Percentiles rank a stretch among this genome's conserved stretches.
Evolutionary conservation across 257 asterid species (phyloP).

Genomic region (Penstemon barbatus): DNA sequence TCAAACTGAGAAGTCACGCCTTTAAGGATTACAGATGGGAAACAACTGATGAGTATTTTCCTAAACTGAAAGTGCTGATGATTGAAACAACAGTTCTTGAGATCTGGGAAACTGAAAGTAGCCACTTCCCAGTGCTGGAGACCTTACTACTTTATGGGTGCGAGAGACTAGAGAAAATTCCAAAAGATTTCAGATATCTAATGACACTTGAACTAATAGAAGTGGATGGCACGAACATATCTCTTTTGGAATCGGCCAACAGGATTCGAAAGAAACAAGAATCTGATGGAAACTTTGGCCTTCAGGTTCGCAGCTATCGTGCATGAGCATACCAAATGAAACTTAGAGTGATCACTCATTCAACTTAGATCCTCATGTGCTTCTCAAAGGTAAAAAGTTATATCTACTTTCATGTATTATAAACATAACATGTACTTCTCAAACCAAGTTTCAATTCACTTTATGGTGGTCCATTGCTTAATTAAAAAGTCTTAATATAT

Average conservation of each 20-base stretch:
- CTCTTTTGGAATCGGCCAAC: neutral
- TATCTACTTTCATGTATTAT: no score
- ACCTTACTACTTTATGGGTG: neutral
- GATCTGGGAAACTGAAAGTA: slow-evolving; percentile 19
- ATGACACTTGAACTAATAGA: slow-evolving; percentile 17
- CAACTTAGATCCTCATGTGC: no score
- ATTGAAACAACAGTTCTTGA: neutral
- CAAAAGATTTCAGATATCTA: neutral
- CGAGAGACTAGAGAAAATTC: neutral
- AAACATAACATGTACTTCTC: no score
- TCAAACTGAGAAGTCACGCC: slow-evolving; percentile 7
- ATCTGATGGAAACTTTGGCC: slow-evolving; percentile 1
- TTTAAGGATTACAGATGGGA: slow-evolving; percentile 18
- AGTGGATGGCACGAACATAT: neutral
- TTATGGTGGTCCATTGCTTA: no score
- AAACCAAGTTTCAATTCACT: no score
- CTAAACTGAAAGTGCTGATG: neutral
- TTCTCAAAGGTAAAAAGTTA: no score
- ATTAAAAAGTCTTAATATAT: no score
- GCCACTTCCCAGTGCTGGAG: slow-evolving; percentile 27
- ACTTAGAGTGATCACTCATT: no score
- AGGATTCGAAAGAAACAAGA: slow-evolving; percentile 17
- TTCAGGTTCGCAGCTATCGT: neutral
- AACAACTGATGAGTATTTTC: slow-evolving; percentile 21
- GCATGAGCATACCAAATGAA: neutral